These are phyloP conservation scores for Spathaspora passalidarum DNA, from an alignment of 805 yeast genomes.

Conservation along the genomic window DNA sequence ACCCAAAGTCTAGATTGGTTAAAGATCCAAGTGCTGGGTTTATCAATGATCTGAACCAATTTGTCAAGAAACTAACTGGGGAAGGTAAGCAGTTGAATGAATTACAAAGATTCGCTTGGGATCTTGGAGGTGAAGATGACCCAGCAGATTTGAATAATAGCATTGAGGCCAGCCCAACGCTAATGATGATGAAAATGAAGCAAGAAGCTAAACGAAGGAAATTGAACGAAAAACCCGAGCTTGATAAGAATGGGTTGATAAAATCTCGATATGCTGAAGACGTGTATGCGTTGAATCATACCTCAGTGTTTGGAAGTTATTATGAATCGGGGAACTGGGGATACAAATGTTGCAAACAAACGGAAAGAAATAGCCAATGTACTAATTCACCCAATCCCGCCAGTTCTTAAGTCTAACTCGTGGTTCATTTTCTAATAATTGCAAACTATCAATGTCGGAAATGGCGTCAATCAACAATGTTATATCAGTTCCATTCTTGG, in stretches of 20 bases:
- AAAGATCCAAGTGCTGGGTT: constrained; percentile 27
- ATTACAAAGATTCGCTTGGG: constrained; percentile 37
- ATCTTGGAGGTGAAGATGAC: constrained; percentile 9
- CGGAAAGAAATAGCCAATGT: constrained; percentile 9
- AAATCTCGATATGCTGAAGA: constrained; percentile 13
- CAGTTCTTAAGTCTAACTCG: constrained; percentile 15
- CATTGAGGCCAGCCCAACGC: constrained; percentile 37
- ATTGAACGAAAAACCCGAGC: constrained; percentile 4
- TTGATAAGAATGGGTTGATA: constrained; percentile 16
- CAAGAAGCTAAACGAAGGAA: constrained; percentile 15
- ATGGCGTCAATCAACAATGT: constrained; percentile 11
- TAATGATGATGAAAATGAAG: constrained; percentile 26
- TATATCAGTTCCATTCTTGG: constrained; percentile 13
- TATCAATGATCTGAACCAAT: constrained; percentile 42
- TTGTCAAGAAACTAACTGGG: constrained; percentile 43
- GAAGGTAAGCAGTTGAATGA: constrained; percentile 20
- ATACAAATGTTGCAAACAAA: constrained; percentile 16
- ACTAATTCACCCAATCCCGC: constrained; percentile 14
- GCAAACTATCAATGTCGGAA: constrained; percentile 9
- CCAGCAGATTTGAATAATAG: constrained; percentile 20
- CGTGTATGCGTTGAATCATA: constrained; percentile 9
- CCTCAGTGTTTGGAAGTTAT: constrained; percentile 18
- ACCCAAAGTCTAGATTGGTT: constrained; percentile 49
- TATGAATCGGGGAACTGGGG: constrained; percentile 21
- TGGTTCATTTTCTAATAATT: constrained; percentile 12